Evolutionary conservation across 768 basidiomycete species (phyloP), one percentile per base, ranked within the genome.

Genomic region (Psilocybe cubensis): DNA sequence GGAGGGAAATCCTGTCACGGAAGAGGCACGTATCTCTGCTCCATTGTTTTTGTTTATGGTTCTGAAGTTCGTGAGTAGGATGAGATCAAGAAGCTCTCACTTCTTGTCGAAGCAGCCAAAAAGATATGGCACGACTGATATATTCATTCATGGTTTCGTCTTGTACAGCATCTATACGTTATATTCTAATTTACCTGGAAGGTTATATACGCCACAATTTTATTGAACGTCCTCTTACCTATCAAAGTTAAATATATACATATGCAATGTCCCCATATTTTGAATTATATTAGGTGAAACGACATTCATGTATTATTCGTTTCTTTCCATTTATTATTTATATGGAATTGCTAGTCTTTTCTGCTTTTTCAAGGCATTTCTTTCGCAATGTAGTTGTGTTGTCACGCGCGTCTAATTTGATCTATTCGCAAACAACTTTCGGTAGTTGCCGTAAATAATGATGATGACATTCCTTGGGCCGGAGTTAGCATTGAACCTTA

Each of bases 1-100:
- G 73, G 79, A 85, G 63, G 83, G 84, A 0, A 85, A 86, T 66
- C 77, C 79, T 4, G 61, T 87, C 25, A 79, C 76, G 17, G 79
- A 82, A 68, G 74, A 79, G 68, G 81, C 77, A 61, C 33, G 56
- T 23, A 31, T 44, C 12, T 29, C 45, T 29, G 11, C 17, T 42
- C 33, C 12, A n/a, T 20, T 33, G 18, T 45, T 24, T 47, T 1
- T 12, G 52, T 41, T 45, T 5, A n/a, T 29, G 35, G 47, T 43
- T 21, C n/a, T 31, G 11, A 23, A 20, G 3, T 5, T 9, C 24
- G 47, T 25, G 6, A 31, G 23, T 63, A 85, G 76, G 83, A 84
- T 54, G 72, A 84, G 68, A 72, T 69, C 58, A 75, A 71, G 63
- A 85, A 85, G 65, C 64, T 84, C 5, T 57, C 68, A 4, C 65